Conservation (phyloP, 2,329 filamentous ascomycete species). For the Sarocladium oryzae region DNA sequence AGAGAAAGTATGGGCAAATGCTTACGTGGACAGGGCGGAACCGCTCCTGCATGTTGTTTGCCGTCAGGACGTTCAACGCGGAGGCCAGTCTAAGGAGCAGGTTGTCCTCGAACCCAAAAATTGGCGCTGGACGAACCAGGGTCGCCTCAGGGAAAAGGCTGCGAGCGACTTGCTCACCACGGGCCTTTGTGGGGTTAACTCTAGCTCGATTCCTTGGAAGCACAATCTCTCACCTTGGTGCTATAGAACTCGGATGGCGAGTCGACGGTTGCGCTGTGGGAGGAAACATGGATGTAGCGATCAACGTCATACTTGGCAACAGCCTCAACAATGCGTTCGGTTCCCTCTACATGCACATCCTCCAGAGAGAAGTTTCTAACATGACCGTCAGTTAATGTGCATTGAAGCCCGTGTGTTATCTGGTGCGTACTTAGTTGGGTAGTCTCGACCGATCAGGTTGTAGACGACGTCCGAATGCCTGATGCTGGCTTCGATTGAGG, state of each 20-base stretch:
- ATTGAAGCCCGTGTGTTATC: neutral
- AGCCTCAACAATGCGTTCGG: conserved; percentile 85
- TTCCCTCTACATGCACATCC: conserved; percentile 89
- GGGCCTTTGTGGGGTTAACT: conserved; percentile 44
- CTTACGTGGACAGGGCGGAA: conserved; percentile 85
- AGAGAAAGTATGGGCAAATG: conserved; percentile 11
- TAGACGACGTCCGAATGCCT: conserved; percentile 96
- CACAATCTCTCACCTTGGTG: conserved; percentile 60
- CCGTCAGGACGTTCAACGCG: conserved; percentile 74
- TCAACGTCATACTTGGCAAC: conserved; percentile 98
- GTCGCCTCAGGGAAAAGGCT: conserved; percentile 95
- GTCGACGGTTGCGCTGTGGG: conserved; percentile 76
- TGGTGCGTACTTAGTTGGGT: conserved; percentile 78
- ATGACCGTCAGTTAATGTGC: conserved; percentile 16
- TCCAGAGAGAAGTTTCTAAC: conserved; percentile 83
- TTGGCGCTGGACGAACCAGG: conserved; percentile 85
- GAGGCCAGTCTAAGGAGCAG: conserved; percentile 81
- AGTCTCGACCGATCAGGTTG: conserved; percentile 90
- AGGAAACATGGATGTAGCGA: conserved; percentile 93
- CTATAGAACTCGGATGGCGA: conserved; percentile 85
- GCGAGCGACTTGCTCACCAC: conserved; percentile 75
- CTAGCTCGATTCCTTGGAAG: neutral
- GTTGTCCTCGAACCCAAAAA: conserved; percentile 93
- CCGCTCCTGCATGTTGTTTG: conserved; percentile 89
- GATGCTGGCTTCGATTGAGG: conserved; percentile 93